Evolutionary conservation across 805 yeast species (phyloP).

Genomic region (Saitoella complicata): DNA sequence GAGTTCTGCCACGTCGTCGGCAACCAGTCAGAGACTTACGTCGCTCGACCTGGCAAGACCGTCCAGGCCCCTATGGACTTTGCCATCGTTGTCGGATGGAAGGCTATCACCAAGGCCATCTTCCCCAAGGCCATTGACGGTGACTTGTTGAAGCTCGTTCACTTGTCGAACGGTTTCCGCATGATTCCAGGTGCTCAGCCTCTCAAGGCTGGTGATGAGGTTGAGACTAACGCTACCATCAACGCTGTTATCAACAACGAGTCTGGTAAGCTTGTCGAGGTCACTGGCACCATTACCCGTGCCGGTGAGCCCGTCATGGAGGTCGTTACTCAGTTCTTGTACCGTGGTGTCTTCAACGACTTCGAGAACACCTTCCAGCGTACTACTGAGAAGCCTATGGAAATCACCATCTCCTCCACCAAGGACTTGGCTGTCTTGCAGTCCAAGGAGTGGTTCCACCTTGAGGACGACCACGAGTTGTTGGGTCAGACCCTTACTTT

Average conservation of each 20-base stretch:
- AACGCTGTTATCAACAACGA: constrained; percentile 80
- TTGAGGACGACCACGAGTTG: constrained; percentile 46
- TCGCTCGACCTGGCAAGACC: constrained; percentile 66
- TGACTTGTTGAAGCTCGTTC: constrained; percentile 84
- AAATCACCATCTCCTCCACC: constrained; percentile 51
- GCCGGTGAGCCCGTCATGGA: constrained; percentile 74
- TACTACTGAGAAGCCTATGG: constrained; percentile 71
- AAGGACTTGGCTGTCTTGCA: constrained; percentile 86
- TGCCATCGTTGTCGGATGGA: constrained; percentile 97
- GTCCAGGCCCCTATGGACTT: constrained; percentile 89
- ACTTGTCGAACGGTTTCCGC: constrained; percentile 83
- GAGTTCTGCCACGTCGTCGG: constrained; percentile 96
- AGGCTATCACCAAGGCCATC: constrained; percentile 92
- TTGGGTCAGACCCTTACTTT: constrained; percentile 69
- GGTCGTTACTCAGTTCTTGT: constrained; percentile 86
- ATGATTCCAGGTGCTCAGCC: constrained; percentile 88
- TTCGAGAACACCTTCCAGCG: constrained; percentile 85
- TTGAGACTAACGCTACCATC: constrained; percentile 67
- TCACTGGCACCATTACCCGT: constrained; percentile 71
- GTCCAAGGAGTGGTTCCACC: constrained; percentile 96
- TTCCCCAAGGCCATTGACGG: constrained; percentile 96
- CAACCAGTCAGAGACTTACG: constrained; percentile 91
- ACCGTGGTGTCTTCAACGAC: constrained; percentile 82
- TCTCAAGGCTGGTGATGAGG: constrained; percentile 72
- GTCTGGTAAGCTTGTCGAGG: constrained; percentile 91